Conservation (phyloP, 1,284 basidiomycete species). For the Meripilus lineatus region DNA sequence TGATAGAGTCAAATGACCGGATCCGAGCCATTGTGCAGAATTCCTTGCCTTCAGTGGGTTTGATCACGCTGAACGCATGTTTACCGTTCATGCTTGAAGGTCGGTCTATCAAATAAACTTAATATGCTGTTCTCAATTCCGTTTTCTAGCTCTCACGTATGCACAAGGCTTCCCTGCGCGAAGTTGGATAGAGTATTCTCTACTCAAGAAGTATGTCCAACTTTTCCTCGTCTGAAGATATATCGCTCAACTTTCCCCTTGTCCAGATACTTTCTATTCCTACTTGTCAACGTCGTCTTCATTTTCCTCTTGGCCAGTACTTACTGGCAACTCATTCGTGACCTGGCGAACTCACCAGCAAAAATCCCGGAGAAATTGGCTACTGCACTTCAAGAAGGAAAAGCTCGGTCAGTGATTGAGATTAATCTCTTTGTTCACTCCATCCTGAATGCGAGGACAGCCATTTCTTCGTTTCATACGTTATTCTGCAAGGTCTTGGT, state of each 20-base stretch:
- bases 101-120: slow-evolving; percentile 24
- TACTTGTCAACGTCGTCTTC: slow-evolving; percentile 93
- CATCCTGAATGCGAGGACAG: slow-evolving; percentile 34
- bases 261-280: slow-evolving; percentile 86
- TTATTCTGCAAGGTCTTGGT: slow-evolving; percentile 89
- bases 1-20: slow-evolving; percentile 79
- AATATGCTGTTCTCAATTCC: slow-evolving; percentile 1
- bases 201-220: slow-evolving; percentile 78
- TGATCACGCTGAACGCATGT: slow-evolving; percentile 87
- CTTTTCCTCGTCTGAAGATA: slow-evolving; percentile 3
- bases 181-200: slow-evolving; percentile 90
- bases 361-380: slow-evolving; percentile 91
- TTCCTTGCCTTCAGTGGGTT: slow-evolving; percentile 84
- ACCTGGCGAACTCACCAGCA: slow-evolving; percentile 82
- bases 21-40: slow-evolving; percentile 89
- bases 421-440: background rate
- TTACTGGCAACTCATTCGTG: slow-evolving; percentile 84
- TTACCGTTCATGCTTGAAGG: slow-evolving; percentile 90
- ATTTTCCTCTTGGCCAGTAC: slow-evolving; percentile 91
- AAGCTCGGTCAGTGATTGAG: slow-evolving; percentile 60
- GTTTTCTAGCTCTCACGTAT: slow-evolving; percentile 68
- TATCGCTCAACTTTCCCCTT: slow-evolving; percentile 2
- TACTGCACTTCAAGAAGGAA: slow-evolving; percentile 68
- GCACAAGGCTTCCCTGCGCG: slow-evolving; percentile 85
- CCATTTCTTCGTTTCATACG: slow-evolving; percentile 95